These are phyloP conservation scores for Pseudoturritis turrita DNA, from an alignment of 345 rosid genomes.

Conservation along the genomic window DNA sequence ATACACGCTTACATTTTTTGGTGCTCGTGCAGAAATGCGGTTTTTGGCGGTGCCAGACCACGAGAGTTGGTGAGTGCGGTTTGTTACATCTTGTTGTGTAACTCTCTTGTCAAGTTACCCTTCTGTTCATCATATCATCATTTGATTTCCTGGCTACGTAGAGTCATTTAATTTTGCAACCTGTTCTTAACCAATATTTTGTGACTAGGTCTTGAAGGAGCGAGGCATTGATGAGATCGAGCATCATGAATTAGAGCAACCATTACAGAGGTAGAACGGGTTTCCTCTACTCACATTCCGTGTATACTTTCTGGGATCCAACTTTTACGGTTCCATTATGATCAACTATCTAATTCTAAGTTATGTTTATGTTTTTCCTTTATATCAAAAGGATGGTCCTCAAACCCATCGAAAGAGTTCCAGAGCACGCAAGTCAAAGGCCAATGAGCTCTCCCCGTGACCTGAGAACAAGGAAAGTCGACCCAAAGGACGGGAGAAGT, in stretches of 20 bases:
- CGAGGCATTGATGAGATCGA: slow-evolving; percentile 52
- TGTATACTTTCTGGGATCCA: background rate
- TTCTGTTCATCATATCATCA: slow-evolving; percentile 1
- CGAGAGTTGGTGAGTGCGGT: slow-evolving; percentile 64
- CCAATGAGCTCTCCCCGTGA: slow-evolving; percentile 38
- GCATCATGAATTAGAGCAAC: slow-evolving; percentile 40
- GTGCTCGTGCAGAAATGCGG: slow-evolving; percentile 51
- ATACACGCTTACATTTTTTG: background rate
- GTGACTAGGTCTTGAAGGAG: slow-evolving; percentile 62
- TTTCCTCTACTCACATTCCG: background rate
- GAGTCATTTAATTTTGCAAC: slow-evolving; percentile 8
- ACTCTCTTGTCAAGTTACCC: background rate
- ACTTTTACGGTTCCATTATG: background rate
- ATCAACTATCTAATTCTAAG: background rate
- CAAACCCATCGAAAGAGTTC: slow-evolving; percentile 41
- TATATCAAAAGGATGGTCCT: slow-evolving; percentile 38
- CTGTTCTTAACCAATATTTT: slow-evolving; percentile 3
- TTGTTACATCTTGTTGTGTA: slow-evolving; percentile 17
- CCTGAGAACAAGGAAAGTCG: slow-evolving; percentile 45
- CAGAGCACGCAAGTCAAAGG: slow-evolving; percentile 40
- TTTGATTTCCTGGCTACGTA: background rate
- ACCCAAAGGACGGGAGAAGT: slow-evolving; percentile 45
- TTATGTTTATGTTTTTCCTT: background rate
- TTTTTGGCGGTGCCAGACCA: slow-evolving; percentile 87
- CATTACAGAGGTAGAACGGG: slow-evolving; percentile 45